Evolutionary conservation across 306 rosid genomes (phyloP), one percentile per base, ranked within the genome.

Genomic region (Psophocarpus tetragonolobus): DNA sequence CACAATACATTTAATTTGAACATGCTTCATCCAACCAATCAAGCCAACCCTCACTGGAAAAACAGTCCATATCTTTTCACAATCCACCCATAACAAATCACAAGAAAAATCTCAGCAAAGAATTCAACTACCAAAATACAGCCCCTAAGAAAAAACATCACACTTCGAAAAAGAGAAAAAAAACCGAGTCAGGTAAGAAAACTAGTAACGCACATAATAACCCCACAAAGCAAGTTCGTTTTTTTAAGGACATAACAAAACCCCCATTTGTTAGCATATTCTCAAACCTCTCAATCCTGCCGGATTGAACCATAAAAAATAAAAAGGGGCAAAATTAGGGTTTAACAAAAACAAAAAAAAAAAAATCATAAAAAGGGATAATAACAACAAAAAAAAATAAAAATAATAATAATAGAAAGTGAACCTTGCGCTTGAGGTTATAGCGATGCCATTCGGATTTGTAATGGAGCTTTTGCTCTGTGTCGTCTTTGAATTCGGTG

Each of bases 371-470:
- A n/a, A n/a, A n/a, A n/a, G n/a, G n/a, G n/a, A 48, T 32, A 23
- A 45, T 56, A 71, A 61, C n/a, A 27, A 20, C 17, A 0, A 8
- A 56, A 8, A 0, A 56, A 76, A 73, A 27, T 4, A 13, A 5
- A 4, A 35, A 69, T 26, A 42, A 4, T 35, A 20, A 35, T 5
- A 6, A 20, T 26, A 17, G 8, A 11, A 50, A 4, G 2, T 33
- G 17, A 78, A 92, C 99, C 98, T 96, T 96, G 96, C 98, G 99
- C 87, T 96, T 96, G 87, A 96, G 99, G 65, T 96, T 96, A 88
- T 96, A 96, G 63, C 99, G 96, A 80, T 96, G 99, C 99, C 97
- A 96, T 74, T 96, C 99, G 29, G 99, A 96, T 81, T 88, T 92
- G 90, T 95, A 95, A 84, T 95, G 99, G 39, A 88, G 88, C 84